A percentile compares a stretch with the other conserved stretches of the same genome.
These are phyloP conservation scores for Stephania cephalantha DNA, from an alignment of 164 flowering plant genomes.

Conservation along the genomic window DNA sequence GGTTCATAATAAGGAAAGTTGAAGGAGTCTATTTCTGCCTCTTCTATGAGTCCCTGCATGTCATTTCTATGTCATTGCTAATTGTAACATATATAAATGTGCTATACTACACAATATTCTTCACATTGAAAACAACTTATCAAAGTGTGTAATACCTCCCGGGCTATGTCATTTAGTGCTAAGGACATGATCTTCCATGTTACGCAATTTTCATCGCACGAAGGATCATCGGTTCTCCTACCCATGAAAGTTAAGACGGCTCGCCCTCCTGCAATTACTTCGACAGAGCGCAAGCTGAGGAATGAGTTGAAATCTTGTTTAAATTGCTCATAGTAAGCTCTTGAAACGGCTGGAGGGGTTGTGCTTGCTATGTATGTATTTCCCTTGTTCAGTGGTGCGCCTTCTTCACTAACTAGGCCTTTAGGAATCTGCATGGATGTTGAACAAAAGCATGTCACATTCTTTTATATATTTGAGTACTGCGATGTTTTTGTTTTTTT, in stretches of 20 bases:
- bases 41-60: slow-evolving; percentile 40
- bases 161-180: slow-evolving; percentile 43
- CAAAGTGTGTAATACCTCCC: slow-evolving; percentile 25
- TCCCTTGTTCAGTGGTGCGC: slow-evolving; percentile 28
- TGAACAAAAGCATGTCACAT: not conserved
- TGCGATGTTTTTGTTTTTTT: not conserved
- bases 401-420: slow-evolving; percentile 19
- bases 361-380: slow-evolving; percentile 35
- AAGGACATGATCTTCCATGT: slow-evolving; percentile 34
- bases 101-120: not conserved
- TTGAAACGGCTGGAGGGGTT: slow-evolving; percentile 32
- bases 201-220: slow-evolving; percentile 27
- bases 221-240: slow-evolving; percentile 29
- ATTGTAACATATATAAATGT: not conserved
- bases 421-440: slow-evolving; percentile 37
- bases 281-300: slow-evolving; percentile 40
- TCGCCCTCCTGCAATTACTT: slow-evolving; percentile 38
- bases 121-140: not conserved
- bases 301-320: slow-evolving; percentile 40
- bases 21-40: slow-evolving; percentile 39
- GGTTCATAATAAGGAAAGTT: slow-evolving; percentile 49
- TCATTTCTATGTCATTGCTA: not conserved
- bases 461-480: too few species aligned
- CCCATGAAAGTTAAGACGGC: slow-evolving; percentile 53
- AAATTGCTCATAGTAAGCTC: slow-evolving; percentile 45